Base-by-base conservation (phyloP, 192 early-diverging fungal species). In the Mortierella alpina region DNA sequence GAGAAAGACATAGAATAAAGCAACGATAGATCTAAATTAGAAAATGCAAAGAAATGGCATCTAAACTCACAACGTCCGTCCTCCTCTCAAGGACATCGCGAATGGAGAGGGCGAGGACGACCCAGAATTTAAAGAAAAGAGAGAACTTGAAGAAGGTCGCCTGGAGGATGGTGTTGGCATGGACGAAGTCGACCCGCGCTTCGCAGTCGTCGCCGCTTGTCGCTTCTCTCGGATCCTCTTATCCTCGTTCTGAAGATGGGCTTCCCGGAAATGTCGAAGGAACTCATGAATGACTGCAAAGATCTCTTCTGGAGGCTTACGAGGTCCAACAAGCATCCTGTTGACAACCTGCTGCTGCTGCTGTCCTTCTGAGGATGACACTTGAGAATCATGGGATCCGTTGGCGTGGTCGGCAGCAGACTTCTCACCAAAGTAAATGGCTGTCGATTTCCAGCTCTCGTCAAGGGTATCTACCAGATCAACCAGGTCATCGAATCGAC, bases 261-360 rank as follows among this genome's bases (percentile, higher is more conserved):
- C 77, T 51, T 80, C 77, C 9, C 63, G 70, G 50, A 80, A 80
- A 18, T 80, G 70, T 20, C 63, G 57, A 8, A 80, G 50, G 54
- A 80, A 80, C 59, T 80, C 77, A 23, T 80, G 65, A 14, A 80
- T 39, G 14, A 80, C 62, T 3, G 64, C 60, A 68, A 80, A 80
- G 22, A 80, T 80, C 53, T 80, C 77, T 23, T 80, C 77, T 63
- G 77, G 77, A 5, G 77, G 65, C 46, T 80, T 80, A 3, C 77
- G 64, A 0, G 69, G 77, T 11, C 70, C 77, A 7, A 59, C 51
- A 42, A 62, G 20, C 70, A 80, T 55, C 47, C 59, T 59, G 22
- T 17, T 68, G 15, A 72, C 64, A 53, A 68, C 52, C 50, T 63
- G 65, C 14, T 68, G 64, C n/a, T 66, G 67, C 7, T 70, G 61